Percentiles rank a stretch among this genome's conserved stretches.
Conservation (phyloP, 768 basidiomycete species). For the Termitomyces sp. region DNA sequence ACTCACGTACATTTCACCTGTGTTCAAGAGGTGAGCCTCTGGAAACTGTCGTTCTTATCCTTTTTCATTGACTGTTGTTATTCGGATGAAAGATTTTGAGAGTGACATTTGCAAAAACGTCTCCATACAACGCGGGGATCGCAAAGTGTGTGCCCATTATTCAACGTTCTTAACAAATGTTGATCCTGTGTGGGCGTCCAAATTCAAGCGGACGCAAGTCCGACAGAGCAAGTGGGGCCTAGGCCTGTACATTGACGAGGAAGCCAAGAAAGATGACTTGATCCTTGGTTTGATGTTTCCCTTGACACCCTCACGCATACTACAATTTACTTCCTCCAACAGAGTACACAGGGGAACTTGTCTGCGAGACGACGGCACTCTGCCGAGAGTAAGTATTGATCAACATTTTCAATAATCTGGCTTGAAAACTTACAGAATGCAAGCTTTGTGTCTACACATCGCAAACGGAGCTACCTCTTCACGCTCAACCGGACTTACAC, state of each 20-base stretch:
- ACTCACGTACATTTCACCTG: neutral
- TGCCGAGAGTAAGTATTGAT: conserved; percentile 47
- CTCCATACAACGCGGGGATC: conserved; percentile 42
- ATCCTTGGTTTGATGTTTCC: conserved; percentile 38
- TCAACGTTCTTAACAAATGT: neutral
- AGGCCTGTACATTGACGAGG: conserved; percentile 52
- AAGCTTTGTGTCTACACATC: conserved; percentile 45
- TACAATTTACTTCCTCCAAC: neutral
- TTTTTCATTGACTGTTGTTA: neutral
- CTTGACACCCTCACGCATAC: neutral
- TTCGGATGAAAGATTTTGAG: conserved; percentile 24
- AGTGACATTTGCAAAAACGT: conserved; percentile 45
- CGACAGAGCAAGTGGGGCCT: conserved; percentile 47
- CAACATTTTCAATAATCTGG: neutral
- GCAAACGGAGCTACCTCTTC: conserved; percentile 63
- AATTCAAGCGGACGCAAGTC: conserved; percentile 39
- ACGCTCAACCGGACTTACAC: conserved; percentile 43
- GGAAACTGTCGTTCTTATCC: neutral
- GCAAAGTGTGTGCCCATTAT: conserved; percentile 37
- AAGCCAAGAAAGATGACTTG: conserved; percentile 42
- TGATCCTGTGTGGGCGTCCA: conserved; percentile 3
- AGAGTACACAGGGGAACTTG: conserved; percentile 72
- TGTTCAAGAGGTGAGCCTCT: conserved; percentile 20
- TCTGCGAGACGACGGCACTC: conserved; percentile 45
- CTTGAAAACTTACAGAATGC: neutral